Base-by-base conservation (phyloP, 352 stramenopile species). In the Peronospora belbahrii region DNA sequence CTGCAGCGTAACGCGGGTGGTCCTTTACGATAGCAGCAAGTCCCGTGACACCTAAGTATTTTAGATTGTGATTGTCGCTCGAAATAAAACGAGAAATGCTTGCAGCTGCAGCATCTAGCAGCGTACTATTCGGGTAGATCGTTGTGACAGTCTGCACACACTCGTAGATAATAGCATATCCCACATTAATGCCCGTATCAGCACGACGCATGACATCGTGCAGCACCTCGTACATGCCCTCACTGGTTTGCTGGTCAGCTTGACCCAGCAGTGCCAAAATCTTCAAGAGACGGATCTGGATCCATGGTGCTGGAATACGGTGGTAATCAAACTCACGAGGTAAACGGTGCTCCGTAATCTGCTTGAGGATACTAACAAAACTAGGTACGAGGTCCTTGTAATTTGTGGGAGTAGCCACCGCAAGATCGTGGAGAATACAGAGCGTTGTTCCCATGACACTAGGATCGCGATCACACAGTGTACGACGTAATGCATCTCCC, bases 141-240 rank as follows among this genome's bases (percentile, higher is more conserved):
- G 82, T 97, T 22, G 96, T 98, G 55, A 99, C 96, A 11, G 95
- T 98, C 48, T 95, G 83, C 40, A 99, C 90, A 62, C 95, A 98
- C 65, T 99, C 97, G 76, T 99, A 99, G 33, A 98, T 97, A 62
- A 99, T 98, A 11, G 97, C 97, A 74, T 99, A 99, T 25, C 96
- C 97, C 3, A 98, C 96, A 78, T 99, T 99, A 62, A 99, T 99
- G 7, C 96, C 96, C 8, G 96, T 97, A 71, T 99, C 97, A 8
- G 97, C 96, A 56, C 97, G 91, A 43, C 96, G 91, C 88, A 99
- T 98, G 33, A 97, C 96, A 49, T 99, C 95, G 38, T 95, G 74
- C 23, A 99, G 70, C 42, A 99, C 97, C 77, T 99, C 96, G 80
- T 99, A 99, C 95, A 99, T 99, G 43, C 96, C 95, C 64, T 98